Evolutionary conservation across 2,329 filamentous ascomycete genomes (phyloP).

Genomic region (Harringtonia aguacate): DNA sequence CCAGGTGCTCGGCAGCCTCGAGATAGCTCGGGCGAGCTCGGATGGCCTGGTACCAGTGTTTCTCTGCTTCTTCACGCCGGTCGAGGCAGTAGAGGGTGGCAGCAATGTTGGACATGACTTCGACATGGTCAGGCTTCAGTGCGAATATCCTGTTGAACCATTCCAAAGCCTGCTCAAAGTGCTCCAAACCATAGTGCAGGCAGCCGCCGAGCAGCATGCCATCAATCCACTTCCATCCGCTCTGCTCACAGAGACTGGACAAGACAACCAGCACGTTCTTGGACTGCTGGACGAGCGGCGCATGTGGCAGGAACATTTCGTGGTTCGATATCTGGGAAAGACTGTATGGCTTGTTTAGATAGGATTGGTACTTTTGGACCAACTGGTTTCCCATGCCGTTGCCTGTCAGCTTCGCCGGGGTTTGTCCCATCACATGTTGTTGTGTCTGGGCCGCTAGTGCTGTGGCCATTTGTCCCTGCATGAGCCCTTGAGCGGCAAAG

Average conservation of each 20-base stretch:
- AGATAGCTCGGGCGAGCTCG: conserved; percentile 78
- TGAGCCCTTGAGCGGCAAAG: background rate
- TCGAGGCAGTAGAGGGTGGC: conserved; percentile 79
- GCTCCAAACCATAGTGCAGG: conserved; percentile 78
- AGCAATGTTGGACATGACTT: conserved; percentile 87
- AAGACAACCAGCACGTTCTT: conserved; percentile 61
- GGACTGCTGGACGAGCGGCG: conserved; percentile 37
- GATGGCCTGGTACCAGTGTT: conserved; percentile 77
- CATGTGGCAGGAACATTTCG: conserved; percentile 24
- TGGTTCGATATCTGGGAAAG: background rate
- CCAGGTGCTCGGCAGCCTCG: conserved; percentile 89
- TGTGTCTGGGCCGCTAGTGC: background rate
- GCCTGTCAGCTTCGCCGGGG: conserved; percentile 1
- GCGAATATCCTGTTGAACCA: conserved; percentile 59
- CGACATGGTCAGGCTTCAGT: conserved; percentile 60
- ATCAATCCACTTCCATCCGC: conserved; percentile 80
- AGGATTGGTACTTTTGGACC: conserved; percentile 4
- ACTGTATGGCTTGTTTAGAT: conserved; percentile 9
- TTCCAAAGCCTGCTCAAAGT: conserved; percentile 65
- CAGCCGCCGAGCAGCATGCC: conserved; percentile 88
- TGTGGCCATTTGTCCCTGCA: background rate
- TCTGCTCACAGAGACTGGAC: conserved; percentile 65
- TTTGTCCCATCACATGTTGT: background rate
- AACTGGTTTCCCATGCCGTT: conserved; percentile 10
- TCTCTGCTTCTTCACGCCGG: conserved; percentile 72